phyloP scores from a whole-genome alignment of 2,329 filamentous ascomycete genomes.

The Fusarium chaquense region DNA sequence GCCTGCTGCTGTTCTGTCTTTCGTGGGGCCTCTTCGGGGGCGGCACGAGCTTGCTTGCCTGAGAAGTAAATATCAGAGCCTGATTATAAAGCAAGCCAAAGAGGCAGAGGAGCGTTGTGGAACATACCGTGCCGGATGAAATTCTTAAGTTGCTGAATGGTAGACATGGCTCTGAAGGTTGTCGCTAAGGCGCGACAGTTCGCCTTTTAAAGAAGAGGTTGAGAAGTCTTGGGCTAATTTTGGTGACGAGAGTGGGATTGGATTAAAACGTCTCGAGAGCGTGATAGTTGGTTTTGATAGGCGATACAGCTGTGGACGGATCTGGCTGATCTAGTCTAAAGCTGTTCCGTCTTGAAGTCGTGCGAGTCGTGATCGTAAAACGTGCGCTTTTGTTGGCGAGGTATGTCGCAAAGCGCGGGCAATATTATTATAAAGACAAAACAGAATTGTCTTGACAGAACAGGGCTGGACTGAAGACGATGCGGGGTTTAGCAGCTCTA shows the following conservation, averaged over 20 bases:
- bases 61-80: conserved; percentile 27
- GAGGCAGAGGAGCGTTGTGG: neutral
- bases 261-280: conserved; percentile 5
- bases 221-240: conserved; percentile 20
- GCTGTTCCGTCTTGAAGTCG: conserved; percentile 28
- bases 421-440: conserved; percentile 25
- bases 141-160: conserved; percentile 96
- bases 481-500: conserved; percentile 46
- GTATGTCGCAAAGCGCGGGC: conserved; percentile 34
- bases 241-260: conserved; percentile 7
- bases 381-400: conserved; percentile 20
- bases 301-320: conserved; percentile 10
- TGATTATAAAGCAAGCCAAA: conserved; percentile 7
- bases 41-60: conserved; percentile 89
- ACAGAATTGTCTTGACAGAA: conserved; percentile 23
- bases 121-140: conserved; percentile 89
- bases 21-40: conserved; percentile 61
- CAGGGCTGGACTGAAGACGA: conserved; percentile 28
- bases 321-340: conserved; percentile 18
- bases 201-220: conserved; percentile 25
- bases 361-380: conserved; percentile 38
- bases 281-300: conserved; percentile 3
- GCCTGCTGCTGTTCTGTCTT: conserved; percentile 65
- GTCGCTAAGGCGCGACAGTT: conserved; percentile 47
- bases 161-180: conserved; percentile 63